Conservation (phyloP, 371 early-diverging fungal genomes). For the Dichotomocladium elegans region DNA sequence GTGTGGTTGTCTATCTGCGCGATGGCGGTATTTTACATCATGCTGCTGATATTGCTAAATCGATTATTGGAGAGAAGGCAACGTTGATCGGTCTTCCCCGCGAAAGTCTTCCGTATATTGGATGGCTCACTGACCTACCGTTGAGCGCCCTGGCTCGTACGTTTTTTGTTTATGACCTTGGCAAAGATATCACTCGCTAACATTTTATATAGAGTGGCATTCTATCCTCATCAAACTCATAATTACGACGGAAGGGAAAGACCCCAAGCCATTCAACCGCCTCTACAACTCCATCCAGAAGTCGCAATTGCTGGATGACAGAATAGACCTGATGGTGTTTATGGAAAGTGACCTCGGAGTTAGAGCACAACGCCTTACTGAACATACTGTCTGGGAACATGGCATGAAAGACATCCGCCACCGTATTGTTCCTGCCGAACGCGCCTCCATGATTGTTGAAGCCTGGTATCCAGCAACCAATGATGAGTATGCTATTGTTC, state of each 20-base stretch:
- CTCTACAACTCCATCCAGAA: conserved; percentile 40
- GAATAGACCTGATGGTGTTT: conserved; percentile 45
- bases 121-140: conserved; percentile 3
- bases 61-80: too few relatives aligned
- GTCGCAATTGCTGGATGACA: conserved; percentile 52
- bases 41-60: too few relatives aligned
- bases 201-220: conserved; percentile 54
- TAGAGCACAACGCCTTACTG: conserved; percentile 35
- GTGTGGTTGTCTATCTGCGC: too few relatives aligned
- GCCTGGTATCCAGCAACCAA: conserved; percentile 58
- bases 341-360: conserved; percentile 49
- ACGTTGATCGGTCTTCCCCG: not conserved
- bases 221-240: conserved; percentile 44
- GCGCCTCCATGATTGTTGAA: conserved; percentile 53
- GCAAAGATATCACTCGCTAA: not conserved
- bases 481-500: conserved; percentile 50
- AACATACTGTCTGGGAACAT: conserved; percentile 45
- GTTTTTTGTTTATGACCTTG: not conserved
- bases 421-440: conserved; percentile 49
- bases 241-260: conserved; percentile 44
- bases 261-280: conserved; percentile 45
- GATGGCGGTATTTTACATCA: too few relatives aligned
- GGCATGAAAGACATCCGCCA: conserved; percentile 49
- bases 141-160: not conserved
- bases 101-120: not conserved